Conservation (phyloP, 2,329 filamentous ascomycete genomes). For the Fusarium sp. region DNA sequence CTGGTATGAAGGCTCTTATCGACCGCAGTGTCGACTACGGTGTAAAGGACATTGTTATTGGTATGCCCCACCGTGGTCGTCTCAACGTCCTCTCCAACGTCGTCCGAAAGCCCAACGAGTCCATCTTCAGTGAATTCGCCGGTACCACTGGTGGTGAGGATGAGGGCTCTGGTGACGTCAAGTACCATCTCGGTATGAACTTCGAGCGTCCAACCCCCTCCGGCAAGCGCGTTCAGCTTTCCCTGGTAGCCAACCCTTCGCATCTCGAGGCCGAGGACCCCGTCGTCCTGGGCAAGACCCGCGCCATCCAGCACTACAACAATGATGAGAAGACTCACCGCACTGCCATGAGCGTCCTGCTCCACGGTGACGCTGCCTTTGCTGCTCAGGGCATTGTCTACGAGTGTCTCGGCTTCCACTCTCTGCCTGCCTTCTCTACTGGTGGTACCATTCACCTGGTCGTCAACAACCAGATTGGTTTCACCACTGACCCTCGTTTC, state of each 20-base stretch:
- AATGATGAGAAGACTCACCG: constrained; percentile 91
- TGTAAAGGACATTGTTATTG: constrained; percentile 99
- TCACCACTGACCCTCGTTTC: constrained; percentile 98
- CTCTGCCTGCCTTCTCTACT: constrained; percentile 94
- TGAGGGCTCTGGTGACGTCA: constrained; percentile 98
- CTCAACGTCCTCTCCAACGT: constrained; percentile 98
- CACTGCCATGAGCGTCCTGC: constrained; percentile 93
- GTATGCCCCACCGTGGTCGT: constrained; percentile 99
- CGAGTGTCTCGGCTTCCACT: constrained; percentile 98
- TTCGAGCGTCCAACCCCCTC: constrained; percentile 98
- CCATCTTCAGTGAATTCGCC: constrained; percentile 98
- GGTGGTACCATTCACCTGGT: constrained; percentile 97
- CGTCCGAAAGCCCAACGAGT: constrained; percentile 98
- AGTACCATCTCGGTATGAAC: constrained; percentile 99
- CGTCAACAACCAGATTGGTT: constrained; percentile 99
- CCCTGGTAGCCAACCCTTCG: constrained; percentile 97
- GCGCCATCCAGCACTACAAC: constrained; percentile 99
- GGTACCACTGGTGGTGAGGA: constrained; percentile 90
- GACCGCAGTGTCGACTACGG: constrained; percentile 98
- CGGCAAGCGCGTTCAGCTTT: constrained; percentile 99
- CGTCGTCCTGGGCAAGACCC: constrained; percentile 96
- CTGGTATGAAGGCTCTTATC: constrained; percentile 99
- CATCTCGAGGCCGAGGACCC: constrained; percentile 98
- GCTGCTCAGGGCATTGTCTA: constrained; percentile 98
- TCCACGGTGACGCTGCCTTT: constrained; percentile 98